Base-by-base conservation (phyloP, 495 filamentous ascomycete genomes). In the Lasiosphaeria hispida region DNA sequence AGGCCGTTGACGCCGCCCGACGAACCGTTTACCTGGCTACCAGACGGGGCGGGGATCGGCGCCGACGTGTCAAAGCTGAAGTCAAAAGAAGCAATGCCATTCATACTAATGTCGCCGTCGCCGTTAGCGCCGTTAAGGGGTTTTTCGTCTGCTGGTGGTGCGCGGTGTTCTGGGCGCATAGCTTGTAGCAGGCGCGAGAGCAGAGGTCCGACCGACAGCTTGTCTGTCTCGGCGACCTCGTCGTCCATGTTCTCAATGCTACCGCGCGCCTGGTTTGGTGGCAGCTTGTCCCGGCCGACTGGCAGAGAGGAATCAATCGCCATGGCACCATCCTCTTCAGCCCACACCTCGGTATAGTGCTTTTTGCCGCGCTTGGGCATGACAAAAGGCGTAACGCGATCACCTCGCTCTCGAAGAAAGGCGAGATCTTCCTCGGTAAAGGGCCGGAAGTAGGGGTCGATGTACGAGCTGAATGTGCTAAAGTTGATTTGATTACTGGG, bases 351-450 rank as follows among this genome's bases (percentile, higher is more conserved):
- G 10, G 80, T 85, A 72, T 97, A 97, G 66, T 87, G 85, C 60
- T 84, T 85, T 72, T 90, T 88, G 37, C 92, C 94, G 8, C 92
- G 86, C 49, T 85, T 85, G 1, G 92, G 93, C 73, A 93, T 92
- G 38, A 94, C 75, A 62, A 96, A 97, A 1, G 92, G 88, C 10
- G 79, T 85, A 7, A 82, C 69, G 17, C 95, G 86, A 71, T 99
- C 91, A 48, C 91, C 92, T 53, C 89, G 81, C 71, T 99, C 94
- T 61, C 90, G 85, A 19, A 99, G 72, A 70, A 96, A 99, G 1
- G 90, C 91, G 42, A 96, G 85, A 69, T 99, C 94, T 67, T 99
- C 95, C 67, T 99, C 95, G 11, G 85, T 90, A 60, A 96, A 87
- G 0, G 88, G 85, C 2, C 95, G 88, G 57, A 96, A 91, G 74